Base-by-base conservation (phyloP, 1,284 basidiomycete genomes). In the Anthracocystis walkeri region DNA sequence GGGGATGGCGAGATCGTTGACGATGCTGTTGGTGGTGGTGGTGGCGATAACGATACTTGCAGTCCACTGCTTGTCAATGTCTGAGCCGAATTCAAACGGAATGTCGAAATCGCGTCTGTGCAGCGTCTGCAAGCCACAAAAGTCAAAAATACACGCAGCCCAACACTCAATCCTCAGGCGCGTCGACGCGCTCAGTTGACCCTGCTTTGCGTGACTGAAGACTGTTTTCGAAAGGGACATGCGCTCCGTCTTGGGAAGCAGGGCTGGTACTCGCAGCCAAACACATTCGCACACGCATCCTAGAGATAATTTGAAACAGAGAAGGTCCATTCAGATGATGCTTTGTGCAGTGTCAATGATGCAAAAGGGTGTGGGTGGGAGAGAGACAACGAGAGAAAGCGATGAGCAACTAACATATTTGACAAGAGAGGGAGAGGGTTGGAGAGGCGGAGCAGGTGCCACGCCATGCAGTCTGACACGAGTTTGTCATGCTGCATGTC, bases 301-400 rank as follows among this genome's bases (percentile, higher is more conserved):
- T 5, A 41, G 5, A 4, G 29, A 6, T 21, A 4, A 23, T 42
- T 14, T 6, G 33, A 51, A 29, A 31, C 25, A 62, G 42, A 57
- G 35, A 72, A 60, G 57, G 69, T 72, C 64, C 69, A 67, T 72
- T 72, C 69, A 57, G 38, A 58, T 71, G 68, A 71, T 71, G 68
- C 68, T 65, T 70, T 65, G 68, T 71, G 68, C 68, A 65, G 25
- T 48, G 35, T 38, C 35, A 58, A 60, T 65, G 54, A 64, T 64
- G 68, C 68, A 65, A 65, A 65, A 58, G 58, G 48, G 59, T 27
- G 42, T 40, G 42, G 45, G 27, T 21, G 35, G n/a, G 31, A 44
- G 48, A 41, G 35, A 58, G 25, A 8, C 29, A 27, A 33, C 40
- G 50, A 44, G 35, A 41, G 23, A 25, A 25, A 25, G 27, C 12